Conservation (phyloP, 176 grass and related monocot species). For the Oropetium thomaeum region DNA sequence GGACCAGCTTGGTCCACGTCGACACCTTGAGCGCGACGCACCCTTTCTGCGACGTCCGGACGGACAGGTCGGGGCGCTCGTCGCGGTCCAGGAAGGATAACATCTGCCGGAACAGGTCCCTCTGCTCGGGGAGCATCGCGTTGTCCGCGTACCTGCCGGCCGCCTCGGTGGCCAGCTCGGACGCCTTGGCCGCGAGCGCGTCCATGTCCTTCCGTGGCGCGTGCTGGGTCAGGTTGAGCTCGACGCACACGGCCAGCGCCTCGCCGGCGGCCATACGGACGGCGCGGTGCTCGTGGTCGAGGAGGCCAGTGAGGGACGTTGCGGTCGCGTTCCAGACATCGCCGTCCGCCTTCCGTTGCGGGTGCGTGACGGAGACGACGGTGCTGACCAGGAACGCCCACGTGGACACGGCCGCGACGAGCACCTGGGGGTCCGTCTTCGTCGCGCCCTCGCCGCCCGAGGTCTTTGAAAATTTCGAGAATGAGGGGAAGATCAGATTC, state of each 20-base stretch:
- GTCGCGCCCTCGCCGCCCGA: too few relatives aligned
- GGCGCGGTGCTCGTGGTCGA: neutral
- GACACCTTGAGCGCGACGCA: neutral
- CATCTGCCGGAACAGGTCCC: conserved; percentile 24
- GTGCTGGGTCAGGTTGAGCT: conserved; percentile 15
- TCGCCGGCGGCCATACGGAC: conserved; percentile 25
- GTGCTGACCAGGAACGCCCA: neutral
- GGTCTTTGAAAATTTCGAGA: too few relatives aligned
- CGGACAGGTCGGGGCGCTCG: neutral
- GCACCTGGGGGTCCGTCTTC: neutral
- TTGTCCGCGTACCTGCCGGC: neutral
- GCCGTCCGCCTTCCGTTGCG: neutral
- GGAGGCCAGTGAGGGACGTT: neutral
- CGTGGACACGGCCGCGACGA: neutral
- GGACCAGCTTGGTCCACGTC: conserved; percentile 22
- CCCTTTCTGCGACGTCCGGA: neutral
- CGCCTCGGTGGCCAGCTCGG: neutral
- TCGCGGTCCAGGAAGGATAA: neutral
- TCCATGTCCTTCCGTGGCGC: conserved; percentile 20
- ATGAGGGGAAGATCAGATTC: neutral
- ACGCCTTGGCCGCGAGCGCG: neutral
- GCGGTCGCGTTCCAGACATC: neutral
- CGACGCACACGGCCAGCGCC: conserved; percentile 22
- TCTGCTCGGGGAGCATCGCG: neutral
- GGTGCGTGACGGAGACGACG: neutral